Base-by-base conservation (phyloP, 768 basidiomycete genomes). In the Panus rudis region DNA sequence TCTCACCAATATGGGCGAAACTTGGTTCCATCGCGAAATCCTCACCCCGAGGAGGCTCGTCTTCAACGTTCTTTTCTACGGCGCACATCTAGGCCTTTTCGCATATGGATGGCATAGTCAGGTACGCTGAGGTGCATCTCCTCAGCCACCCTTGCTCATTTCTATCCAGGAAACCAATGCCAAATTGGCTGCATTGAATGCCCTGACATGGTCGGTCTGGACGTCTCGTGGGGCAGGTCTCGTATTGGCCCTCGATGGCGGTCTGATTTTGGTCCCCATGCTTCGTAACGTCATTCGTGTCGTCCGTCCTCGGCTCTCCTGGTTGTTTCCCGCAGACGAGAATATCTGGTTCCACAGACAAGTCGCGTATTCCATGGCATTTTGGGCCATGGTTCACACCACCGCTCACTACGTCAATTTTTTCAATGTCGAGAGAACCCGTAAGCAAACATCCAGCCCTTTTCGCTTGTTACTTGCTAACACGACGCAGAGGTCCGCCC, bases 261-360 rank as follows among this genome's bases (percentile, higher is more conserved):
- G 79, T 40, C 66, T 94, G 51, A 90, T 96, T 51, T 75, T 93
- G 41, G 57, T 97, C 35, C 92, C 92, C 25, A 84, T 94, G 81
- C 61, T 93, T 45, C 85, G 92, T 57, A 93, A 93, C 60, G 66
- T 90, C 57, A 79, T 94, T 60, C 84, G 87, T 46, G 63, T 89
- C 50, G 65, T 93, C 50, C 84, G 92, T 26, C 92, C 92, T 16
- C 77, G 70, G 52, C 56, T 94, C 35, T 64, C 78, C n/a, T 84
- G 85, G 78, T 65, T 87, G 43, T 81, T 94, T 70, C 92, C 92
- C 13, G 84, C 86, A 46, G 92, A 97, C 61, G 92, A 94, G 69
- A 90, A 89, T 53, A 84, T 94, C 57, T 93, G 92, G 92, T 92
- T 87, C 73, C 92, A 96, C 63, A 72, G 90, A 45, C 91, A 93